phyloP scores from a whole-genome alignment of 2,329 filamentous ascomycete species.

The Calonectria crousiana region DNA sequence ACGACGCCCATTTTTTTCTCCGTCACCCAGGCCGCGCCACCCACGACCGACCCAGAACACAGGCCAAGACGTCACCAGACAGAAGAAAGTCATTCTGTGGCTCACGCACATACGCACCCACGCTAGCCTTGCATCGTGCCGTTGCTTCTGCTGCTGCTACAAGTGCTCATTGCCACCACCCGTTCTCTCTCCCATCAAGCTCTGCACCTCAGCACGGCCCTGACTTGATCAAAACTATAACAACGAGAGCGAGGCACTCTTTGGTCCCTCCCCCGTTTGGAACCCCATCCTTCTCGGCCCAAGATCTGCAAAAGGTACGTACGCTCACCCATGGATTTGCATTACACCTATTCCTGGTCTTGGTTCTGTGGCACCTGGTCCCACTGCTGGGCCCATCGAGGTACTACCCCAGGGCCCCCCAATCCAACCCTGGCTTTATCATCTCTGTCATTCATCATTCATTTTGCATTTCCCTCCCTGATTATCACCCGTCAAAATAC shows the following conservation, averaged over 20 bases:
- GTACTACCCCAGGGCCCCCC: conserved; percentile 4
- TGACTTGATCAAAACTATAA: not conserved
- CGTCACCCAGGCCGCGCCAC: conserved; percentile 2
- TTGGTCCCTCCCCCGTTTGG: not conserved
- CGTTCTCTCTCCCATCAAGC: not conserved
- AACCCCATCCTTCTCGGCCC: conserved; percentile 3
- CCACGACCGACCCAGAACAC: not conserved
- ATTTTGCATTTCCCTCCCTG: conserved; percentile 5
- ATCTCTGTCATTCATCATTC: conserved; percentile 7
- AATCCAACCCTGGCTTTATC: not conserved
- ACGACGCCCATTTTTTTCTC: not conserved
- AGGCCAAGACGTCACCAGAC: conserved; percentile 1
- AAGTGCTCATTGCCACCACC: not conserved
- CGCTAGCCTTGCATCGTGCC: not conserved
- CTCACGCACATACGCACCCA: not conserved
- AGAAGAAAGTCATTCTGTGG: not conserved
- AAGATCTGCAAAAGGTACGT: conserved; percentile 12
- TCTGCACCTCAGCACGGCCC: not conserved
- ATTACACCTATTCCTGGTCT: conserved; percentile 13
- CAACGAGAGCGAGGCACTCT: not conserved
- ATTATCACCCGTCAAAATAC: not conserved
- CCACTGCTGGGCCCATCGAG: not conserved
- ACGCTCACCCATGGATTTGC: not conserved
- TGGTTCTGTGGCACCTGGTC: conserved; percentile 18
- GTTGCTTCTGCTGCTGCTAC: not conserved